These are phyloP conservation scores for Emericellopsis terricola DNA, from an alignment of 495 filamentous ascomycete species.

Conservation along the genomic window DNA sequence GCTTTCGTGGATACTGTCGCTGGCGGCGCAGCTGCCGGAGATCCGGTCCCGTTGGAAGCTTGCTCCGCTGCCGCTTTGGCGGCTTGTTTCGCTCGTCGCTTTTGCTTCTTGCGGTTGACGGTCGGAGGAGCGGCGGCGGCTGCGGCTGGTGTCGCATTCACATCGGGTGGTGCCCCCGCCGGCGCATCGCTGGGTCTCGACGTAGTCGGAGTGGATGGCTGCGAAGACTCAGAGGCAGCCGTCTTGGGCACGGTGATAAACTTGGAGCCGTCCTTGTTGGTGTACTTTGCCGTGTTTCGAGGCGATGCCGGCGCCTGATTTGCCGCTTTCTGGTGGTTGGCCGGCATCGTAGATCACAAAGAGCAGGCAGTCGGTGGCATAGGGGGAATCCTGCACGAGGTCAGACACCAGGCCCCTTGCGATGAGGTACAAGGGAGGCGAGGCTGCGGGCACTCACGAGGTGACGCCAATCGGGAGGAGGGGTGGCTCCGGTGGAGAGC, in stretches of 20 bases:
- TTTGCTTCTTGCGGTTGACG: slow-evolving; percentile 88
- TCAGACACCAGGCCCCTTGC: slow-evolving; percentile 2
- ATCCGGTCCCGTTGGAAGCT: slow-evolving; percentile 19
- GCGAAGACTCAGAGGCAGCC: slow-evolving; percentile 29
- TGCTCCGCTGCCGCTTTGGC: slow-evolving; percentile 31
- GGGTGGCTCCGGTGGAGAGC: not conserved
- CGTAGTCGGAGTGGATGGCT: slow-evolving; percentile 23
- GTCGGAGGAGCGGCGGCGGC: slow-evolving; percentile 18
- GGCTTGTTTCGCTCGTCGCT: slow-evolving; percentile 59
- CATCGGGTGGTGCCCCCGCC: slow-evolving; percentile 6
- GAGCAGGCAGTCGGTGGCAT: slow-evolving; percentile 14
- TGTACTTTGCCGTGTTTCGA: slow-evolving; percentile 33
- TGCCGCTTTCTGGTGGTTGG: slow-evolving; percentile 26
- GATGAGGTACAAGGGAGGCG: not conserved
- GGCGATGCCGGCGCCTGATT: slow-evolving; percentile 14
- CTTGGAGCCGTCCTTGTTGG: slow-evolving; percentile 51
- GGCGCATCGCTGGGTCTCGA: slow-evolving; percentile 11
- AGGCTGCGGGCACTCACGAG: too few species aligned
- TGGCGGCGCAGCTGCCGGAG: not conserved
- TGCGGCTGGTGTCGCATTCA: slow-evolving; percentile 1
- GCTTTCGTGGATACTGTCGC: not conserved
- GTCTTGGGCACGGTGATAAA: slow-evolving; percentile 48
- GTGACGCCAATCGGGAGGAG: not conserved
- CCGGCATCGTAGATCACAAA: slow-evolving; percentile 29
- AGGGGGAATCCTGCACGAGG: slow-evolving; percentile 4